Base-by-base conservation (phyloP, 2,329 filamentous ascomycete species). In the Fusarium algeriense region DNA sequence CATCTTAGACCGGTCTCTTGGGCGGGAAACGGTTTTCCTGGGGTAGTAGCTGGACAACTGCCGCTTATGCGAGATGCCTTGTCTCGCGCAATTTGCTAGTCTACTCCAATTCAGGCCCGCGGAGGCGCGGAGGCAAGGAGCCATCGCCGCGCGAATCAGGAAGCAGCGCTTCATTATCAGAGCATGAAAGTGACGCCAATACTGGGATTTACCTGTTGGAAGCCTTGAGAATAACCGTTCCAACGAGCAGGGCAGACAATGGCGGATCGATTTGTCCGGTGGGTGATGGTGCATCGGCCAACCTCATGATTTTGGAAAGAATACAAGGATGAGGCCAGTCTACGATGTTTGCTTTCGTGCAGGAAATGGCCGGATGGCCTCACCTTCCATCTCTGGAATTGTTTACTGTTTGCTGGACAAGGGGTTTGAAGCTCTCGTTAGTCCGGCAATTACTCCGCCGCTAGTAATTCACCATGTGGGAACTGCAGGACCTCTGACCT, bases 291-390 rank as follows among this genome's bases (percentile, higher is more conserved):
- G 6, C 19, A n/a, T n/a, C 3, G 4, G 19, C 19, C 13, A 15
- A 46, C 13, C 6, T 46, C 2, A 11, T 11, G 6, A 6, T 13
- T n/a, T n/a, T 6, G 3, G 7, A 5, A 15, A 14, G 26, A 15
- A 3, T 12, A 2, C 6, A 15, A n/a, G 4, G 10, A 12, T 30
- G 0, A 20, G 2, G 2, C 9, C 26, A 30, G 0, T 11, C 3
- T 6, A 15, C 7, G 9, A 11, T 10, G 2, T 19, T 20, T 32
- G 8, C 26, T 6, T 11, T 15, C 2, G 8, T 8, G 19, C 20
- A 7, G 17, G 6, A 2, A 26, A 23, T 23, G 23, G 23, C 23
- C 23, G 23, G 23, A 17, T 7, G 5, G 2, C 2, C 6, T 9
- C 5, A 46, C 2, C 8, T 5, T n/a, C 3, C 13, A 11, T 15